phyloP scores from a whole-genome alignment of 306 rosid genomes.

The Lablab purpureus region DNA sequence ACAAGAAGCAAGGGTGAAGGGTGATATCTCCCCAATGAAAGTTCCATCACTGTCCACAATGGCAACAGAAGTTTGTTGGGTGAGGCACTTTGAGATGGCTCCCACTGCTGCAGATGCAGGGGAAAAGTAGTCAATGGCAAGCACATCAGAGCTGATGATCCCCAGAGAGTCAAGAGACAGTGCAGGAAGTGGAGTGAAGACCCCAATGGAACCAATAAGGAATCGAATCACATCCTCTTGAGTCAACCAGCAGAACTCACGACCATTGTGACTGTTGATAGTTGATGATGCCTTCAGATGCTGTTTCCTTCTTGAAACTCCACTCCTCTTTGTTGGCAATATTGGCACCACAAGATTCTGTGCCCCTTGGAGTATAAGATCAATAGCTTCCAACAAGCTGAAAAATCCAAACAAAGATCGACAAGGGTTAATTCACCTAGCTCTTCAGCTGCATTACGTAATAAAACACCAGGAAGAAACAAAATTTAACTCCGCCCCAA shows the following conservation, averaged over 20 bases:
- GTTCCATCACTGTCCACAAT: constrained; percentile 71
- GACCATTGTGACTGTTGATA: constrained; percentile 59
- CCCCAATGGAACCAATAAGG: constrained; percentile 81
- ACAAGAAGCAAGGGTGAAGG: constrained; percentile 77
- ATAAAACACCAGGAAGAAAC: constrained; percentile 19
- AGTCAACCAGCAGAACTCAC: constrained; percentile 87
- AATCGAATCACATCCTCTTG: constrained; percentile 88
- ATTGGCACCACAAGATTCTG: constrained; percentile 87
- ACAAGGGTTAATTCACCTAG: not conserved
- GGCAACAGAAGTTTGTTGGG: constrained; percentile 83
- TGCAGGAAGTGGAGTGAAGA: constrained; percentile 77
- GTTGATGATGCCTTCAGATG: constrained; percentile 51
- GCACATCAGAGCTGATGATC: constrained; percentile 64
- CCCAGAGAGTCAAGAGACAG: constrained; percentile 72
- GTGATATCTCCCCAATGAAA: constrained; percentile 92
- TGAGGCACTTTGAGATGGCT: constrained; percentile 68
- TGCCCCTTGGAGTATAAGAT: constrained; percentile 84
- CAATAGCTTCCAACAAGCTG: constrained; percentile 87
- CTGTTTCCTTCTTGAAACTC: constrained; percentile 76
- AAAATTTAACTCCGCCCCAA: not conserved
- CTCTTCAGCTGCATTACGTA: not conserved
- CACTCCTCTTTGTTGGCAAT: constrained; percentile 54
- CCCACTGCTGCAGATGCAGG: constrained; percentile 74
- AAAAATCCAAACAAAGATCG: constrained; percentile 34
- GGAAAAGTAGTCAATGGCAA: constrained; percentile 76